Evolutionary conservation across 345 rosid species (phyloP), one percentile per base, ranked within the genome.

Genomic region (Fremontodendron californicum): DNA sequence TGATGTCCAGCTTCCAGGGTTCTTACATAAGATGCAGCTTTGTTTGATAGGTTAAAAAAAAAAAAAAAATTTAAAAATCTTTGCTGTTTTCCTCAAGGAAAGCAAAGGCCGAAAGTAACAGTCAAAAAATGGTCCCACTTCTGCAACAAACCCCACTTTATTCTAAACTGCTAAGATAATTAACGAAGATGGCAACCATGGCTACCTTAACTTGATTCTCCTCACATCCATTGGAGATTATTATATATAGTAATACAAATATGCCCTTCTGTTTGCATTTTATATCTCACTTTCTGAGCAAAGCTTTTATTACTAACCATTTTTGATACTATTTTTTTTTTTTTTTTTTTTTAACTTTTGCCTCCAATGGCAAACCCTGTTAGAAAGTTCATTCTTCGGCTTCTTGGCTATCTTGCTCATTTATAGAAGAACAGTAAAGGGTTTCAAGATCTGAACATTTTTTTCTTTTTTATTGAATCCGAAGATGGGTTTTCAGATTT

Each of bases 401-500:
- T 58, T 74, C 55, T 9, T 71, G 60, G 75, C 43, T 31, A 46
- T 51, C 48, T 72, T 52, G 12, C 11, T 21, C 31, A 33, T 21
- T 72, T 37, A 23, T 72, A 52, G 63, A 72, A 42, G 46, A 54
- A 72, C 5, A 35, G 13, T 52, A 11, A 52, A 71, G 60, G 75
- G 63, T 54, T 54, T 72, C 75, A 72, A 72, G 64, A 72, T 72
- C 75, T 35, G 18, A 72, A 11, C 48, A 4, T 29, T 16, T 16
- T 27, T 10, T 60, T 29, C 1, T 62, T 42, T 5, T 54, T 54
- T 18, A 19, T 51, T 71, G 42, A 72, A 54, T 54, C 63, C 7
- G 11, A 61, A 43, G n/a, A 75, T 75, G 78, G 60, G 31, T n/a
- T 63, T 78, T 13, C 83, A 71, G 77, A 73, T 71, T 78, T 73